Percentiles rank a stretch among this genome's conserved stretches.
Conservation (phyloP, 352 stramenopile species). For the Phytophthora syringae region DNA sequence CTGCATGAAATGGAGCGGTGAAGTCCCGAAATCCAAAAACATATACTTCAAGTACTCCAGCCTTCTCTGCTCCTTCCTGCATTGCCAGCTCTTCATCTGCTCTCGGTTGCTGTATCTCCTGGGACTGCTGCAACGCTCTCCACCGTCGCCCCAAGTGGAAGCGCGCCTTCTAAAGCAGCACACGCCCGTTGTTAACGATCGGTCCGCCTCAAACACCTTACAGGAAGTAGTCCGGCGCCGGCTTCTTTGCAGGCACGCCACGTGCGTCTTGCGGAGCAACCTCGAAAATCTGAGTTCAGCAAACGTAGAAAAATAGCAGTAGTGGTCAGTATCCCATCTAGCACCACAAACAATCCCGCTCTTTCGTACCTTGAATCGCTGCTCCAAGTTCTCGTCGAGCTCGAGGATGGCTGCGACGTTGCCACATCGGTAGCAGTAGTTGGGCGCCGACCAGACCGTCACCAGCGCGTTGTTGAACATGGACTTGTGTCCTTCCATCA, state of each 20-base stretch:
- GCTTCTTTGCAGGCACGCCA: constrained; percentile 93
- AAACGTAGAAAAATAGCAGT: constrained; percentile 17
- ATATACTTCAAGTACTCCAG: constrained; percentile 42
- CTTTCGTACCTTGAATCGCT: constrained; percentile 79
- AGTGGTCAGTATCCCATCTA: constrained; percentile 18
- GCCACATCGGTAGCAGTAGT: constrained; percentile 96
- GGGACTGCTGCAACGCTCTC: constrained; percentile 26
- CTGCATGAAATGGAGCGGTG: constrained; percentile 18
- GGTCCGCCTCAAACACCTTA: constrained; percentile 50
- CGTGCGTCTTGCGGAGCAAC: constrained; percentile 89
- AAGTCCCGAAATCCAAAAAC: constrained; percentile 32
- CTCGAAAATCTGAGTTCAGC: constrained; percentile 89
- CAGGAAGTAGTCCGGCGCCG: constrained; percentile 93
- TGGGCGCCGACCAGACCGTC: constrained; percentile 93
- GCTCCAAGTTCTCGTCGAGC: constrained; percentile 92
- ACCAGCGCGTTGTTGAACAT: constrained; percentile 92
- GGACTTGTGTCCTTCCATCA: constrained; percentile 96
- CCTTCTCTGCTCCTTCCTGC: constrained; percentile 11
- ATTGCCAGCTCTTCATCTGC: too few species aligned
- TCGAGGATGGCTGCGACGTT: constrained; percentile 97
- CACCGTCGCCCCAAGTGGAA: constrained; percentile 33
- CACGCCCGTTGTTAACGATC: constrained; percentile 37
- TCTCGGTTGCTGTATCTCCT: constrained; percentile 20
- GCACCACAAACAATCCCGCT: background rate
- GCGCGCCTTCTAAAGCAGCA: constrained; percentile 43